Percentiles rank a stretch among this genome's conserved stretches.
Evolutionary conservation across 1,284 basidiomycete species (phyloP).

Genomic region (Ganoderma sinense): DNA sequence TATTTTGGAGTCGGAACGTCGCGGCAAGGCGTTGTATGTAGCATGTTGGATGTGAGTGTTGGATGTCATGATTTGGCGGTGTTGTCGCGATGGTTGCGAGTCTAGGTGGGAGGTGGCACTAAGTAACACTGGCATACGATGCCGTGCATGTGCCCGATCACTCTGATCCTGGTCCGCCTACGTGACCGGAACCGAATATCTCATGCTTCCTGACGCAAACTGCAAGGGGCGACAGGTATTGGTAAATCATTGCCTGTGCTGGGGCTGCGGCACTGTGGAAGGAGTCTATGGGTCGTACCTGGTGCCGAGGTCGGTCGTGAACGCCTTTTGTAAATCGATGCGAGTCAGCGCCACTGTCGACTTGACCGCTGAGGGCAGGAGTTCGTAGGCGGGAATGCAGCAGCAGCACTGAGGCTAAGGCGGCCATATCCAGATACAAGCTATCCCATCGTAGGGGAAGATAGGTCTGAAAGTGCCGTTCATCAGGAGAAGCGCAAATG

Average conservation of each 20-base stretch:
- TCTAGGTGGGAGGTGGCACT: background rate
- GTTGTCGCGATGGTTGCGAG: background rate
- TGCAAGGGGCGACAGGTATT: background rate
- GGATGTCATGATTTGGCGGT: background rate
- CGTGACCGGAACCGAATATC: conserved; percentile 6
- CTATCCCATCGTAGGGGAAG: background rate
- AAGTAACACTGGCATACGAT: background rate
- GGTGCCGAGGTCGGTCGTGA: background rate
- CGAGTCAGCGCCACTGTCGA: background rate
- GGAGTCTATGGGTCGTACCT: background rate
- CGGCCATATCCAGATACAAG: background rate
- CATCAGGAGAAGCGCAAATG: background rate
- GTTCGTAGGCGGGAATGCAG: background rate
- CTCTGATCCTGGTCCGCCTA: background rate
- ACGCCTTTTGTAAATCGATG: background rate
- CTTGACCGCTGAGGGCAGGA: background rate
- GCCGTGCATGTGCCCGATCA: background rate
- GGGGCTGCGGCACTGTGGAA: background rate
- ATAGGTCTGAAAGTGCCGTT: background rate
- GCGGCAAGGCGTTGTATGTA: conserved; percentile 13
- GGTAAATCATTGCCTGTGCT: background rate
- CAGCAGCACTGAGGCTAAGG: background rate
- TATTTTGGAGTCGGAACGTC: conserved; percentile 18
- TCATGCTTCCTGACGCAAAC: background rate
- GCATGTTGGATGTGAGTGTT: conserved; percentile 3